Base-by-base conservation (phyloP, 352 stramenopile genomes). In the Plasmopara muralis region DNA sequence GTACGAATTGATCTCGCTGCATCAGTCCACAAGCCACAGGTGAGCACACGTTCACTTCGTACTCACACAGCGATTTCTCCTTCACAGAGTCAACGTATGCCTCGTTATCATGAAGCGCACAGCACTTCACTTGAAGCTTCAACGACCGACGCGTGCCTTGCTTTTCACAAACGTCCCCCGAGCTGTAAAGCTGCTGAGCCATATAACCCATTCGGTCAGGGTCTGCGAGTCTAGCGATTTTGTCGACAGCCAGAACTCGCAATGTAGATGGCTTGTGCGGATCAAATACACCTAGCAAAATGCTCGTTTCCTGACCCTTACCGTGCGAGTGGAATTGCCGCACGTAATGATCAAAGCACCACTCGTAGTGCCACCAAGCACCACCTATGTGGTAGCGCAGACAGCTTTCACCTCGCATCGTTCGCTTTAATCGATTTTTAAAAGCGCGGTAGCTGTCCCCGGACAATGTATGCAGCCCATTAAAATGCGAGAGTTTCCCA, bases 311-410 rank as follows among this genome's bases (percentile, higher is more conserved):
- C n/a, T 53, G 46, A 25, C 45, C 47, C 9, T 57, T 50, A 12
- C 53, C 33, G 4, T 62, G 48, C 34, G 46, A 54, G 44, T 91
- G 72, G 60, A 83, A 87, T 58, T 94, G 83, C 29, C 73, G 79
- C 47, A 92, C 79, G 62, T 76, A 50, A 1, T 53, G 55, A 43
- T 87, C 75, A 45, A 87, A 46, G 57, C 83, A 94, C 80, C 83
- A 94, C 58, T 94, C 83, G 64, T 94, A 91, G 18, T 81, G 75
- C 83, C 83, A 94, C 83, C 81, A 94, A 18, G 61, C 66, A 16
- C 68, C 70, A 2, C 63, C 68, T 15, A 65, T 70, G 47, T 94
- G 81, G 55, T 72, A 87, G 14, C 54, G 55, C 9, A 91, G 62
- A 47, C 83, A 94, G 39, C 66, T 57, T 9, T 62, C 55, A 20